phyloP scores from a whole-genome alignment of 2,329 filamentous ascomycete species.

The Clonostachys rhizophaga region DNA sequence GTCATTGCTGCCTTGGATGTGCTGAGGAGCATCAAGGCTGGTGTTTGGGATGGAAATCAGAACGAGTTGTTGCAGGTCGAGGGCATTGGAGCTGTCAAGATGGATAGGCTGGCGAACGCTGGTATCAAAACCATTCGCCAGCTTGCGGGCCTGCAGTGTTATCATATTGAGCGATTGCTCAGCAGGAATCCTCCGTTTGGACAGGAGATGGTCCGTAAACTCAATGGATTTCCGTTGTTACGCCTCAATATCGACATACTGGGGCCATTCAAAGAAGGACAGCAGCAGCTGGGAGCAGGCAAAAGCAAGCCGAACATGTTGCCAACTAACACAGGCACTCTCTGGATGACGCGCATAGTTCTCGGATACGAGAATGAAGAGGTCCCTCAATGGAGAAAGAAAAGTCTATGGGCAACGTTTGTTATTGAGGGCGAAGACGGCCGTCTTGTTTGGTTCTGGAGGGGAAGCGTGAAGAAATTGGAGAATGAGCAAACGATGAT shows the following conservation, averaged over 20 bases:
- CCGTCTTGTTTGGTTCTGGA: slow-evolving; percentile 62
- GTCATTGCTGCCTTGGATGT: slow-evolving; percentile 71
- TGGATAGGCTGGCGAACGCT: slow-evolving; percentile 68
- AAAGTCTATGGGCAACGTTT: slow-evolving; percentile 65
- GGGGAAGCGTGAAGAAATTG: slow-evolving; percentile 59
- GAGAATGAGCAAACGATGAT: slow-evolving; percentile 51
- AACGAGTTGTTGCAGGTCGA: slow-evolving; percentile 81
- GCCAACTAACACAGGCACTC: not conserved
- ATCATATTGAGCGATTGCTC: slow-evolving; percentile 71
- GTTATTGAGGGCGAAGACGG: slow-evolving; percentile 55
- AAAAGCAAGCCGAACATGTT: not conserved
- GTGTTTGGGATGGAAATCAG: slow-evolving; percentile 76
- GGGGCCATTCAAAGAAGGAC: not conserved
- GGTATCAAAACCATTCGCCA: slow-evolving; percentile 67
- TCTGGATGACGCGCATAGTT: slow-evolving; percentile 51
- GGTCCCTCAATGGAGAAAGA: slow-evolving; percentile 58
- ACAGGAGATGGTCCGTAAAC: slow-evolving; percentile 56
- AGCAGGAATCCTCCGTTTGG: slow-evolving; percentile 83
- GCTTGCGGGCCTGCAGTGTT: slow-evolving; percentile 62
- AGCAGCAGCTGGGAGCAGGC: not conserved
- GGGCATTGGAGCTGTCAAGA: slow-evolving; percentile 69
- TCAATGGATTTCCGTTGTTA: slow-evolving; percentile 66
- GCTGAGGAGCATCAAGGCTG: slow-evolving; percentile 69
- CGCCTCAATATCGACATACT: slow-evolving; percentile 30
- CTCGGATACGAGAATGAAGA: slow-evolving; percentile 68